phyloP scores from a whole-genome alignment of 2,329 filamentous ascomycete species.

The Sporothrix mexicana region DNA sequence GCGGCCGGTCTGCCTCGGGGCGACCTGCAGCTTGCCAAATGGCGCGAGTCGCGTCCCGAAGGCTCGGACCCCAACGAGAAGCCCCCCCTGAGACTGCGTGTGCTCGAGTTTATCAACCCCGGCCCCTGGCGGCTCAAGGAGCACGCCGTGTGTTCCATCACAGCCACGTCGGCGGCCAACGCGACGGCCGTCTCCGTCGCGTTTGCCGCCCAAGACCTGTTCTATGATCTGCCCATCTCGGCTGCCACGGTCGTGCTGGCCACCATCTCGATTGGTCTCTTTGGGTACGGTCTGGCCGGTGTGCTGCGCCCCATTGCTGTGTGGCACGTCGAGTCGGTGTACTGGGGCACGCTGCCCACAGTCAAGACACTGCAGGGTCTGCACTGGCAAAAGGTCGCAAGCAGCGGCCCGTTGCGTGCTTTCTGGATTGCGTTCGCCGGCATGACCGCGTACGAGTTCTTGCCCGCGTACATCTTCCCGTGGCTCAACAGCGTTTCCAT shows the following conservation, averaged over 20 bases:
- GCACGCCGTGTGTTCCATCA: slow-evolving; percentile 60
- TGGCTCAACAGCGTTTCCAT: slow-evolving; percentile 63
- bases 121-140: slow-evolving; percentile 62
- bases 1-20: slow-evolving; percentile 57
- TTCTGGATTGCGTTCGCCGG: slow-evolving; percentile 56
- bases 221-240: slow-evolving; percentile 56
- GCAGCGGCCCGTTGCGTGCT: slow-evolving; percentile 56
- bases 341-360: slow-evolving; percentile 59
- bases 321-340: slow-evolving; percentile 62
- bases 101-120: slow-evolving; percentile 55
- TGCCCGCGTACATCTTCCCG: slow-evolving; percentile 61
- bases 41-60: slow-evolving; percentile 47
- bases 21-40: slow-evolving; percentile 55
- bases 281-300: slow-evolving; percentile 61
- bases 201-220: slow-evolving; percentile 57
- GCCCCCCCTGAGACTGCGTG: slow-evolving; percentile 50
- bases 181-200: slow-evolving; percentile 51
- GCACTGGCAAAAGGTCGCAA: slow-evolving; percentile 58
- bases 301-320: slow-evolving; percentile 60
- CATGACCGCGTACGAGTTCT: slow-evolving; percentile 59
- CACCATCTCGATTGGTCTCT: slow-evolving; percentile 60
- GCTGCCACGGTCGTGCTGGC: slow-evolving; percentile 55
- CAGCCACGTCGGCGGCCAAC: slow-evolving; percentile 60
- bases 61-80: slow-evolving; percentile 47
- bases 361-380: slow-evolving; percentile 61